Conservation (phyloP, 306 rosid genomes). For the Spatholobus suberectus region DNA sequence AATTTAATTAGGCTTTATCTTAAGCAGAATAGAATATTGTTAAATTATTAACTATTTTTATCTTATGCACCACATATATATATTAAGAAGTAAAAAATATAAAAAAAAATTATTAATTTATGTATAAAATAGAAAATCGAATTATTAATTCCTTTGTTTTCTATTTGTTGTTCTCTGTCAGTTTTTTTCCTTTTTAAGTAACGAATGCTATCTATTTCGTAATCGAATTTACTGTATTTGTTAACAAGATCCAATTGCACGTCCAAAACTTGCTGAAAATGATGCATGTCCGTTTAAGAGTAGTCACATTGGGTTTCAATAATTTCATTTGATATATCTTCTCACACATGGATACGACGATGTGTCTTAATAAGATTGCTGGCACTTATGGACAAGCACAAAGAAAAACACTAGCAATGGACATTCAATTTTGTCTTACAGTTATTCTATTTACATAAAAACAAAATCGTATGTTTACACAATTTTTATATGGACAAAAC, state of each 20-base stretch:
- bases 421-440: neutral
- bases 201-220: neutral
- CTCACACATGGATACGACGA: conserved; percentile 26
- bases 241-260: neutral
- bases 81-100: no score
- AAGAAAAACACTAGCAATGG: conserved; percentile 18
- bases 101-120: neutral
- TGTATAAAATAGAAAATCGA: neutral
- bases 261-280: neutral
- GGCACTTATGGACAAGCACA: conserved; percentile 18
- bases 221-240: neutral
- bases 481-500: neutral
- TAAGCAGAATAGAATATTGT: no score
- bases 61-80: no score
- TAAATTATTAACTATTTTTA: no score
- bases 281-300: conserved; percentile 31
- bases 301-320: conserved; percentile 45
- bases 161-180: neutral
- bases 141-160: neutral
- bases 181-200: neutral
- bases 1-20: no score
- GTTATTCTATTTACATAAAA: neutral
- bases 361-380: conserved; percentile 5
- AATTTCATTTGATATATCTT: conserved; percentile 44
- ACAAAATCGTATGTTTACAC: neutral